A percentile compares a stretch with the other conserved stretches of the same genome.
phyloP scores from a whole-genome alignment of 192 early-diverging fungal species.

The Ambispora gerdemannii region DNA sequence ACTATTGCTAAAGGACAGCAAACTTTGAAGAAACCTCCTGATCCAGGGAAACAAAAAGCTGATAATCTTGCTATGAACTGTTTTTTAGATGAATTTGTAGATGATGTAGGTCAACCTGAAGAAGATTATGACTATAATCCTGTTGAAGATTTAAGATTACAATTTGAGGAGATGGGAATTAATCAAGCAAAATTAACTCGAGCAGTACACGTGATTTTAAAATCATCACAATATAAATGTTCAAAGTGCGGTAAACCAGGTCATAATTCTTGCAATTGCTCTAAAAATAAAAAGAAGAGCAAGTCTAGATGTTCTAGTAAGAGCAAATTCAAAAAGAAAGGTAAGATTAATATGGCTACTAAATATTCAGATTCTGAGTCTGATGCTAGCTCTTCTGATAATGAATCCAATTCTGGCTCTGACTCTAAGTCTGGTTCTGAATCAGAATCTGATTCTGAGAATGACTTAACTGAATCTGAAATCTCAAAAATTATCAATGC shows the following conservation, averaged over 20 bases:
- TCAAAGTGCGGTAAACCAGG: neutral
- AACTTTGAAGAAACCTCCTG: slow-evolving; percentile 15
- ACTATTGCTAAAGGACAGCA: slow-evolving; percentile 21
- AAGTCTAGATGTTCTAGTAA: no score
- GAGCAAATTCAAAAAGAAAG: no score
- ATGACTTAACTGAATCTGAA: no score
- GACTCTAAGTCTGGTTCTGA: no score
- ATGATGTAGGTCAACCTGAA: neutral
- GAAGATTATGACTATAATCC: neutral
- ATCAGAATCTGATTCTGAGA: no score
- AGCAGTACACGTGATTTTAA: neutral
- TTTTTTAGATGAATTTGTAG: slow-evolving; percentile 6
- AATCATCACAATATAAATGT: neutral
- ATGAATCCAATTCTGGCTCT: no score
- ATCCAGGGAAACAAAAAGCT: slow-evolving; percentile 9
- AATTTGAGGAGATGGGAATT: neutral
- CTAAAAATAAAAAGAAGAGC: neutral
- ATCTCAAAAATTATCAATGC: no score
- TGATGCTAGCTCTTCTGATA: no score
- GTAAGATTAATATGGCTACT: no score
- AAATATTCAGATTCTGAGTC: no score
- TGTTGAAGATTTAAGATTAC: slow-evolving; percentile 1
- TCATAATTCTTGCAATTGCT: slow-evolving; percentile 3
- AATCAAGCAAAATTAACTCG: slow-evolving; percentile 3
- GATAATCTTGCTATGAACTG: slow-evolving; percentile 12